A percentile compares a stretch with the other conserved stretches of the same genome.
These are phyloP conservation scores for Trichoderma sp. DNA, from an alignment of 2,329 filamentous ascomycete species.

Conservation along the genomic window DNA sequence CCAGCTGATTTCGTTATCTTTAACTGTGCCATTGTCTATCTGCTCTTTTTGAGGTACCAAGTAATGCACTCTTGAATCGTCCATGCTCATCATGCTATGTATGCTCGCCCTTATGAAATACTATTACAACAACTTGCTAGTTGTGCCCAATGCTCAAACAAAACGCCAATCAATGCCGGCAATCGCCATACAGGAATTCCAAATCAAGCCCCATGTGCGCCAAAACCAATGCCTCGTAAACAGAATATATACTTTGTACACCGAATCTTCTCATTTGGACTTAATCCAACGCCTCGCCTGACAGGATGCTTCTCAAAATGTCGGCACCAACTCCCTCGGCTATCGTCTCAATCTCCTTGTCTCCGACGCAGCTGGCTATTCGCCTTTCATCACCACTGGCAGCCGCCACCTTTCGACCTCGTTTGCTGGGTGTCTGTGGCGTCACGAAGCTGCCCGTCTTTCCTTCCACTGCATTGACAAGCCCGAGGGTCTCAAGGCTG, in stretches of 20 bases:
- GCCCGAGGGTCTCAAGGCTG: slow-evolving; percentile 81
- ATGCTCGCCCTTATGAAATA: neutral
- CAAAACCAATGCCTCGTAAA: slow-evolving; percentile 19
- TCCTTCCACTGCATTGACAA: slow-evolving; percentile 69
- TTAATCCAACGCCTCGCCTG: slow-evolving; percentile 57
- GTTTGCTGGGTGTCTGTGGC: slow-evolving; percentile 69
- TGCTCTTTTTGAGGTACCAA: neutral
- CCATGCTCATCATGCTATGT: slow-evolving; percentile 2
- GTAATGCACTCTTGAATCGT: neutral
- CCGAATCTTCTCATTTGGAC: neutral
- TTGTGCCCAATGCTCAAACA: neutral
- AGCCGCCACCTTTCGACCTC: slow-evolving; percentile 55
- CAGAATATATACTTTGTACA: slow-evolving; percentile 11
- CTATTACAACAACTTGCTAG: neutral
- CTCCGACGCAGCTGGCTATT: slow-evolving; percentile 75
- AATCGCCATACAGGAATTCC: neutral
- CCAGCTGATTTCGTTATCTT: too few relatives aligned
- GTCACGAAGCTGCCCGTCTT: slow-evolving; percentile 65
- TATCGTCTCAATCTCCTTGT: slow-evolving; percentile 72
- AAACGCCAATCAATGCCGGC: slow-evolving; percentile 13
- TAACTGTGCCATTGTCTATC: neutral
- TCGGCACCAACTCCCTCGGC: slow-evolving; percentile 61
- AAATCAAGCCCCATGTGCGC: slow-evolving; percentile 1
- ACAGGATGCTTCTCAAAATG: slow-evolving; percentile 61
- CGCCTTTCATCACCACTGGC: slow-evolving; percentile 68